Evolutionary conservation across 164 flowering plant genomes (phyloP).

Genomic region (Kingdonia uniflora): DNA sequence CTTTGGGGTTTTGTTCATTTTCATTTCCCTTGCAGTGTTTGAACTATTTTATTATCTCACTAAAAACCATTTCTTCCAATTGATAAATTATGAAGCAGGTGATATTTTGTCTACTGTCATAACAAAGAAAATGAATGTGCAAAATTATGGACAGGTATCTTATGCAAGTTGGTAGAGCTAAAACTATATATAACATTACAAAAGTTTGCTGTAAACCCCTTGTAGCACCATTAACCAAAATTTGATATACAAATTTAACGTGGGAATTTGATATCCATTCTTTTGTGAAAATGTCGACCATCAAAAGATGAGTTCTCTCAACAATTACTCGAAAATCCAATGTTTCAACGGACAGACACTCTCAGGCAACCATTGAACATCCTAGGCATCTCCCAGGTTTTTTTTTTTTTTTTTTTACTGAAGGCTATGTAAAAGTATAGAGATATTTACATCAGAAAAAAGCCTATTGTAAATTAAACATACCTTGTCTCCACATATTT

Average conservation of each 20-base stretch:
- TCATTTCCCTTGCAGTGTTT: neutral
- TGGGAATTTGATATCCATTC: slow-evolving; percentile 8
- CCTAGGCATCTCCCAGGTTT: neutral
- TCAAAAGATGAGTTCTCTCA: neutral
- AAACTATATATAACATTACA: neutral
- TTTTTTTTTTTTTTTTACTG: too few relatives aligned
- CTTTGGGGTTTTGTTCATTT: slow-evolving; percentile 27
- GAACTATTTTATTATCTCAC: neutral
- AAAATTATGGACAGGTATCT: neutral
- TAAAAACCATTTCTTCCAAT: neutral
- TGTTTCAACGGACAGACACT: too few relatives aligned
- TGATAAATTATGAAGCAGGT: neutral
- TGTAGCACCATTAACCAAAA: neutral
- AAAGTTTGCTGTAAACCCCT: neutral
- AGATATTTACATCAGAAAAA: slow-evolving; percentile 7
- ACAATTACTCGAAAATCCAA: too few relatives aligned
- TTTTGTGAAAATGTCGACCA: neutral
- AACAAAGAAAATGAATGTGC: slow-evolving; percentile 11
- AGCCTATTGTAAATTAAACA: slow-evolving; percentile 10
- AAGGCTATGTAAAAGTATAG: slow-evolving; percentile 5
- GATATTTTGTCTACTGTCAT: neutral
- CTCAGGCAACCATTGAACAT: too few relatives aligned
- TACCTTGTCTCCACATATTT: slow-evolving; percentile 31
- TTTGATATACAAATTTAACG: slow-evolving; percentile 6
- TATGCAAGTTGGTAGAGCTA: neutral